These are phyloP conservation scores for Candida vaughaniae DNA, from an alignment of 805 yeast species.

Conservation along the genomic window DNA sequence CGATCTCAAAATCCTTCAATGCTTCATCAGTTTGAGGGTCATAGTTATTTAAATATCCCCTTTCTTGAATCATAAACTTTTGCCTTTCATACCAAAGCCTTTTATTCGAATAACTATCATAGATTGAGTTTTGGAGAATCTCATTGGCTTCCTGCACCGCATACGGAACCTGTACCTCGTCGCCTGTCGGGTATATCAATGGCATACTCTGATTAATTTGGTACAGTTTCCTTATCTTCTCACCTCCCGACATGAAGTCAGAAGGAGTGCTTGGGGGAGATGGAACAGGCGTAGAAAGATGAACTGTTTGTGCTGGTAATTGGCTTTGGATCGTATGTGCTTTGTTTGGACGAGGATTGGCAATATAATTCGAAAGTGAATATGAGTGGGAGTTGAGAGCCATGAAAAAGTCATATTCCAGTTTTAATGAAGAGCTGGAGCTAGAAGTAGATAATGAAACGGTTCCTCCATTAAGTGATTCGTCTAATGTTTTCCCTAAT, in stretches of 20 bases:
- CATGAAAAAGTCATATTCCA: conserved; percentile 32
- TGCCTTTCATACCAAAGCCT: conserved; percentile 75
- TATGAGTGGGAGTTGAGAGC: conserved; percentile 44
- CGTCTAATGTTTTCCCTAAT: conserved; percentile 30
- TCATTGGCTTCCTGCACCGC: conserved; percentile 80
- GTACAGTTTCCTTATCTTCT: conserved; percentile 51
- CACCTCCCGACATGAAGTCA: conserved; percentile 47
- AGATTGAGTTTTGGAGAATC: conserved; percentile 59
- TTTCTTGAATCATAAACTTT: conserved; percentile 67
- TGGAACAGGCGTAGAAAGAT: conserved; percentile 86
- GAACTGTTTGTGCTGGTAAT: conserved; percentile 55
- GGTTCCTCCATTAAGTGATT: conserved; percentile 5
- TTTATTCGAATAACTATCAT: conserved; percentile 63
- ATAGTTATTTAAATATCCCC: conserved; percentile 45
- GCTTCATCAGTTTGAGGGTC: background rate
- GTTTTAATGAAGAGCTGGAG: conserved; percentile 20
- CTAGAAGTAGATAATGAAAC: background rate
- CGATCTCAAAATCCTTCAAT: conserved; percentile 23
- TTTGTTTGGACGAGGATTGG: conserved; percentile 54
- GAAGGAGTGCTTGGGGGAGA: conserved; percentile 62
- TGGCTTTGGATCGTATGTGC: conserved; percentile 42
- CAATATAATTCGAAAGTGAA: conserved; percentile 60
- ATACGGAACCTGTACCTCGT: conserved; percentile 52
- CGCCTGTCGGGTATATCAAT: conserved; percentile 55
- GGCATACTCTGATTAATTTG: conserved; percentile 71